A percentile compares a stretch with the other conserved stretches of the same genome.
phyloP scores from a whole-genome alignment of 306 rosid species.

The Alnus glutinosa region DNA sequence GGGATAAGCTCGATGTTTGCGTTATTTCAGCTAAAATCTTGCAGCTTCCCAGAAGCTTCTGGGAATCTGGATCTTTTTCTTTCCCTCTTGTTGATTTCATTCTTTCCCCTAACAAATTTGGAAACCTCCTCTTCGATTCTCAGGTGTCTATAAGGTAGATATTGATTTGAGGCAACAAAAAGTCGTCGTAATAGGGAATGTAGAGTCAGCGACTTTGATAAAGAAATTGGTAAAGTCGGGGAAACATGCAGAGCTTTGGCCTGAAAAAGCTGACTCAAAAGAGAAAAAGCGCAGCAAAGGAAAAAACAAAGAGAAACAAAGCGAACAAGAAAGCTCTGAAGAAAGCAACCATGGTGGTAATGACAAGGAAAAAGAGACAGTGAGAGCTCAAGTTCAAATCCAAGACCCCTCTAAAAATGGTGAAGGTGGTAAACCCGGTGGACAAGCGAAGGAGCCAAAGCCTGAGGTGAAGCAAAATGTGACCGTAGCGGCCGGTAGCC shows the following conservation, averaged over 20 bases:
- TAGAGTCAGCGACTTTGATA: conserved; percentile 54
- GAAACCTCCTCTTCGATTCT: conserved; percentile 4
- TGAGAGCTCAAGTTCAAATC: conserved; percentile 23
- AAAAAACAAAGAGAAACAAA: conserved; percentile 44
- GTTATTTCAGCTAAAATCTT: not conserved
- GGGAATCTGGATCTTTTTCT: not conserved
- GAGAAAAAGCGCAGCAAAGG: conserved; percentile 39
- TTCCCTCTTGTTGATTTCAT: not conserved
- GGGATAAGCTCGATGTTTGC: too few species aligned
- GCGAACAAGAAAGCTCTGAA: conserved; percentile 39
- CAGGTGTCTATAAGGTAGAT: conserved; percentile 65
- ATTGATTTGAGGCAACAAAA: conserved; percentile 70
- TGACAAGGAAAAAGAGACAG: conserved; percentile 35
- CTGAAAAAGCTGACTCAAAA: conserved; percentile 39
- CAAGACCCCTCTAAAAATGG: conserved; percentile 33
- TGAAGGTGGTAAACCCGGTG: conserved; percentile 34
- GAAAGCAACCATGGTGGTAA: conserved; percentile 39
- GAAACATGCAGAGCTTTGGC: conserved; percentile 78
- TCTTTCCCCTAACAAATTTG: not conserved
- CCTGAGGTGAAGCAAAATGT: conserved; percentile 39
- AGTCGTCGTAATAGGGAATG: conserved; percentile 56
- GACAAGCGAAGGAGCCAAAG: conserved; percentile 38
- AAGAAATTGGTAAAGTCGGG: conserved; percentile 50
- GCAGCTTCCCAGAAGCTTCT: not conserved
- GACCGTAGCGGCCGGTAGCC: conserved; percentile 39